Evolutionary conservation across 2,329 filamentous ascomycete genomes (phyloP).

Genomic region (Neocucurbitaria cava): DNA sequence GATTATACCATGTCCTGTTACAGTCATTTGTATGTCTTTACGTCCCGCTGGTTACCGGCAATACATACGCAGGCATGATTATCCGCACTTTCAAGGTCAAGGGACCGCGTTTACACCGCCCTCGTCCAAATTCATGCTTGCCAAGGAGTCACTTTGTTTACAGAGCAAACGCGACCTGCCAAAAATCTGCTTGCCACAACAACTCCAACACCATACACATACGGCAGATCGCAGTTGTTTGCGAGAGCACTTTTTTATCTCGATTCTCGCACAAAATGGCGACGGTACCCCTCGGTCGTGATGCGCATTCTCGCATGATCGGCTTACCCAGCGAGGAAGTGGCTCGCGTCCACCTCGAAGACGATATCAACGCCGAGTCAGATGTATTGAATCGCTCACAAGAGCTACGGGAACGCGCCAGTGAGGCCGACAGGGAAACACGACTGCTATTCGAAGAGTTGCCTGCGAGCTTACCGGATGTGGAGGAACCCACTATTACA

Average conservation of each 20-base stretch:
- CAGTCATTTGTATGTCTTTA: neutral
- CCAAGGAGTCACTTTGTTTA: neutral
- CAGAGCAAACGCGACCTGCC: neutral
- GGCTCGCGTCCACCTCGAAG: neutral
- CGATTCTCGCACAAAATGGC: neutral
- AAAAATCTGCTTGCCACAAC: neutral
- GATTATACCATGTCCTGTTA: neutral
- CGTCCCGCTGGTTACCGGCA: neutral
- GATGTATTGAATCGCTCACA: neutral
- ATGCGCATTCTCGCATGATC: neutral
- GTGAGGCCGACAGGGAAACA: neutral
- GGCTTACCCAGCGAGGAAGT: neutral
- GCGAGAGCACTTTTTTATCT: neutral
- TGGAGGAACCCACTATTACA: neutral
- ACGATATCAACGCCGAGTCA: neutral
- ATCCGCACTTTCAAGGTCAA: neutral
- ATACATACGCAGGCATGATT: neutral
- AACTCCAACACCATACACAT: neutral
- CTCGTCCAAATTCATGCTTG: neutral
- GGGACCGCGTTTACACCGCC: neutral
- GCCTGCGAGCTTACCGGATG: neutral
- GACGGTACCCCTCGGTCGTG: neutral
- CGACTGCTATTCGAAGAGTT: slow-evolving; percentile 1
- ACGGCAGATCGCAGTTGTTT: neutral
- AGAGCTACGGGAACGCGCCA: neutral